Base-by-base conservation (phyloP, 495 filamentous ascomycete species). In the Viridothelium virens region DNA sequence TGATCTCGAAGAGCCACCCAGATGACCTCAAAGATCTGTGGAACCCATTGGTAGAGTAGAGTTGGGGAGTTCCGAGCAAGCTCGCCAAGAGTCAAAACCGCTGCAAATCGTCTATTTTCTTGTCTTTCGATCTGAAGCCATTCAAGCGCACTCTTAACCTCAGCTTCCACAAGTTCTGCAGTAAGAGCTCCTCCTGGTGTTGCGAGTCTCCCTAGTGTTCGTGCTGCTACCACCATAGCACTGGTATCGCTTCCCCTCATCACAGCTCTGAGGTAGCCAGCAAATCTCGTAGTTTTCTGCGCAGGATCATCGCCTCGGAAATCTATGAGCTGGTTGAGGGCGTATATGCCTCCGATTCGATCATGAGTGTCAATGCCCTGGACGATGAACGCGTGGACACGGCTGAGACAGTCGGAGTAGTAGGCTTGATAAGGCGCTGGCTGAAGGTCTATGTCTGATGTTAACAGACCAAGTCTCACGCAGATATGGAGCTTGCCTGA, bases 81-180 rank as follows among this genome's bases (percentile, higher is more conserved):
- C 73, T 97, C 93, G 44, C 91, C 84, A 41, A 99, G 85, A 25
- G 94, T 86, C 18, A 99, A 82, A 33, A 96, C 93, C 3, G 94
- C 93, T 39, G 89, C 89, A 75, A 96, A 97, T 50, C 94, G 85
- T 69, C 94, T 81, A 68, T 90, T 91, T 78, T 99, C 94, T 71
- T 94, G 87, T 36, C 93, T 84, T 69, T 97, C 95, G n/a, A 89
- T 89, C 71, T 97, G 93, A 61, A 99, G 81, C 89, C 90, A 96
- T 78, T 99, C 94, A 48, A 97, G 78, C 0, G 94, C 92, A 9
- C 90, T 89, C 73, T 96, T 92, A 50, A 97, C 91, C 74, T 99
- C 95, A 66, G 91, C 90, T 70, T 99, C 94, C 48, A 99, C 95
- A 50, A 99, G 79, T 77, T 97, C 95, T 1, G 94, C 94, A 46